Conservation (phyloP, 2,329 filamentous ascomycete species). For the Rhynchosporium secalis region DNA sequence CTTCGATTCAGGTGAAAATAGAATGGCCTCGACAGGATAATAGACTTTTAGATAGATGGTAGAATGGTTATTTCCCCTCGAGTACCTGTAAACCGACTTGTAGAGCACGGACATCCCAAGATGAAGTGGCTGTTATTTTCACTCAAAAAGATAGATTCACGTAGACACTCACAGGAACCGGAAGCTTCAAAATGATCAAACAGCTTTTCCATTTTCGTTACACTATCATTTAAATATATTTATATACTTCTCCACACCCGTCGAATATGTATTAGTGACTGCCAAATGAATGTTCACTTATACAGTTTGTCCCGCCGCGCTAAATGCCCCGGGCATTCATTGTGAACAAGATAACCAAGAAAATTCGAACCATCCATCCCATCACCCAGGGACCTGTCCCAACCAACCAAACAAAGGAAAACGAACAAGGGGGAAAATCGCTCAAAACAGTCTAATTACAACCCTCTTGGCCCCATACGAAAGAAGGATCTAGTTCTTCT, state of each 20-base stretch:
- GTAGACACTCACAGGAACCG: no score
- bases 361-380: background rate
- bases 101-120: no score
- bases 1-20: no score
- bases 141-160: no score
- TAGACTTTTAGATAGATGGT: no score
- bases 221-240: conserved; percentile 11
- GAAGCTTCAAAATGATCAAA: conserved; percentile 1
- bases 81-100: no score
- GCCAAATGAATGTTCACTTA: conserved; percentile 12
- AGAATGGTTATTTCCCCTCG: no score
- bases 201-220: conserved; percentile 3
- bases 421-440: background rate
- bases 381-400: background rate
- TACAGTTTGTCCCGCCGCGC: background rate
- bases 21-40: no score
- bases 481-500: conserved; percentile 27
- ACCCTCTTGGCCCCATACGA: background rate
- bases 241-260: conserved; percentile 3
- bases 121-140: no score
- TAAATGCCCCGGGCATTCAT: conserved; percentile 2
- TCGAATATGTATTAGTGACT: conserved; percentile 1
- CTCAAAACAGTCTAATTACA: conserved; percentile 23
- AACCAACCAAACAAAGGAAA: background rate
- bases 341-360: background rate